A percentile compares a stretch with the other conserved stretches of the same genome.
phyloP scores from a whole-genome alignment of 805 yeast genomes.

The Wickerhamomyces xylosicus region DNA sequence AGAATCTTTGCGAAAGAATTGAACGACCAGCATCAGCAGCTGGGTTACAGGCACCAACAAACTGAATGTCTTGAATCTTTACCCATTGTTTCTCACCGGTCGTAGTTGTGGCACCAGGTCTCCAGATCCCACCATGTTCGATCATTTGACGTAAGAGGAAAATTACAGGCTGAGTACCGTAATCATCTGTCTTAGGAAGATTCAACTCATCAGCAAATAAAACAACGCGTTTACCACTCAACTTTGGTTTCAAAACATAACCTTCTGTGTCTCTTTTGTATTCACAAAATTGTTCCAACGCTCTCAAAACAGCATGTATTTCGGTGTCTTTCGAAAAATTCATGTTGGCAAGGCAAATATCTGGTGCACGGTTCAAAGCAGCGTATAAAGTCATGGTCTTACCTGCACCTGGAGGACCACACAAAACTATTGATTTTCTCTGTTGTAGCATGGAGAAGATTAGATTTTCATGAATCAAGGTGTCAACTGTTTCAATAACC shows the following conservation, averaged over 20 bases:
- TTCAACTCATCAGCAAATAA: constrained; percentile 90
- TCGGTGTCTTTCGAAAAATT: constrained; percentile 80
- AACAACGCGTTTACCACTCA: constrained; percentile 60
- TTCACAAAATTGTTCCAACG: constrained; percentile 65
- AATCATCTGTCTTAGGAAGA: constrained; percentile 61
- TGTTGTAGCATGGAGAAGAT: constrained; percentile 46
- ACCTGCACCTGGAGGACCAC: constrained; percentile 98
- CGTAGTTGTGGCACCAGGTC: constrained; percentile 25
- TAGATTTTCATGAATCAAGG: constrained; percentile 53
- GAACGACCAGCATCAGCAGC: constrained; percentile 72
- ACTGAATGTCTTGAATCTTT: constrained; percentile 47
- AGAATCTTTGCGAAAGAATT: constrained; percentile 44
- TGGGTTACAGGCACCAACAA: constrained; percentile 96
- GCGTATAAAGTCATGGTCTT: constrained; percentile 84
- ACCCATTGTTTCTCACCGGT: constrained; percentile 47
- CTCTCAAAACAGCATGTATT: constrained; percentile 46
- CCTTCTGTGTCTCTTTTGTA: constrained; percentile 43
- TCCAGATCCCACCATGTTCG: constrained; percentile 74
- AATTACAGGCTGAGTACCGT: constrained; percentile 65
- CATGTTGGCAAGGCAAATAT: constrained; percentile 51
- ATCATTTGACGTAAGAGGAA: constrained; percentile 66
- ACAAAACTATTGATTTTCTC: constrained; percentile 54
- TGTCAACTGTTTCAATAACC: constrained; percentile 74
- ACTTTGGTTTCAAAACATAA: constrained; percentile 41
- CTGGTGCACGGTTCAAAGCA: constrained; percentile 47